These are phyloP conservation scores for Metroxylon sagu DNA, from an alignment of 176 grass and related monocot species.

Conservation along the genomic window DNA sequence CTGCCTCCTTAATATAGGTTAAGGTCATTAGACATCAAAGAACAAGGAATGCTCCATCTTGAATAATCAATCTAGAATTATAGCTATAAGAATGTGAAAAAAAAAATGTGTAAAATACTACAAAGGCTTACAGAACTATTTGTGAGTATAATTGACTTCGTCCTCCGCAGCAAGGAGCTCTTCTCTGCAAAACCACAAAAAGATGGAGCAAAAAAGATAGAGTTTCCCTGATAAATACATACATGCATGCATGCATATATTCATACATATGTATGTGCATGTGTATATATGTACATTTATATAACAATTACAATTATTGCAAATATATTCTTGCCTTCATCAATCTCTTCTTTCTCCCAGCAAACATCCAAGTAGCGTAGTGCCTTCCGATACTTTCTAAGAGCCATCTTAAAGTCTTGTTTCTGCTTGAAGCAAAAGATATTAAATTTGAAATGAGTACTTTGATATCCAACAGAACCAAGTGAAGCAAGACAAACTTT, in stretches of 20 bases:
- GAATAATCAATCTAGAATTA: background rate
- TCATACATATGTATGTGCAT: too few species aligned
- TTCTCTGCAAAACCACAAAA: conserved; percentile 50
- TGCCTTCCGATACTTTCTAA: conserved; percentile 95
- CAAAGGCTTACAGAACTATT: conserved; percentile 86
- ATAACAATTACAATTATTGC: background rate
- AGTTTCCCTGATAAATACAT: too few species aligned
- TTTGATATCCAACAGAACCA: background rate
- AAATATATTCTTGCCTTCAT: conserved; percentile 48
- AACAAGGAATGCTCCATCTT: background rate
- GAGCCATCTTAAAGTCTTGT: conserved; percentile 84
- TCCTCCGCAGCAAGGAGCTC: conserved; percentile 61
- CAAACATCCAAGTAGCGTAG: conserved; percentile 90
- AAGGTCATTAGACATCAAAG: conserved; percentile 1
- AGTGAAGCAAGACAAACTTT: too few species aligned
- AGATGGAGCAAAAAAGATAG: conserved; percentile 18
- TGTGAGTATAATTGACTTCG: conserved; percentile 91
- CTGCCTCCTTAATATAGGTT: too few species aligned
- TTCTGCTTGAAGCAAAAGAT: conserved; percentile 37
- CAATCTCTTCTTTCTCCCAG: conserved; percentile 99
- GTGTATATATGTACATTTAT: too few species aligned
- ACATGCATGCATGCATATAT: too few species aligned
- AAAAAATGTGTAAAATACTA: background rate
- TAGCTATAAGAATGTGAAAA: background rate
- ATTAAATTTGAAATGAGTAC: conserved; percentile 21